These are phyloP conservation scores for Amborella trichopoda DNA, from an alignment of 164 flowering plant genomes.

Conservation along the genomic window DNA sequence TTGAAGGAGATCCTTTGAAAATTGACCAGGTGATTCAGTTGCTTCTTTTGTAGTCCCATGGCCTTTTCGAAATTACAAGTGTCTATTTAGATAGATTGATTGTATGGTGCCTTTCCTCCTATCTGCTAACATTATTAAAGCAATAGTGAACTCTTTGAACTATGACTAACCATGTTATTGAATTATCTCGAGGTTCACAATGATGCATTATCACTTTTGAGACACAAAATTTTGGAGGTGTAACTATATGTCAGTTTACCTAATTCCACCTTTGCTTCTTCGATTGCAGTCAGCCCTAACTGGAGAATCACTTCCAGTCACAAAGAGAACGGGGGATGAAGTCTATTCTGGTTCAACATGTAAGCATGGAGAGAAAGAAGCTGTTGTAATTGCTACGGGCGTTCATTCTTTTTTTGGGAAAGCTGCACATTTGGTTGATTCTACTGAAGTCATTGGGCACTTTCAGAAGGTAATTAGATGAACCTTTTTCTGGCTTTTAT, in stretches of 20 bases:
- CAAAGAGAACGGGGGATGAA: constrained; percentile 69
- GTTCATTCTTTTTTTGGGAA: constrained; percentile 67
- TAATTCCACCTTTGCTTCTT: too few relatives aligned
- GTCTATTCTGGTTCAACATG: constrained; percentile 78
- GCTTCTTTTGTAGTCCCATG: constrained; percentile 2
- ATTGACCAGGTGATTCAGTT: constrained; percentile 69
- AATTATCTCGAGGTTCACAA: too few relatives aligned
- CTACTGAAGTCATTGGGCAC: constrained; percentile 69
- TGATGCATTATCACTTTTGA: too few relatives aligned
- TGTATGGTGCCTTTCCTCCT: too few relatives aligned
- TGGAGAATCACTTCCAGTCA: constrained; percentile 79
- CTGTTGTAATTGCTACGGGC: constrained; percentile 79
- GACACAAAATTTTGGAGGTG: too few relatives aligned
- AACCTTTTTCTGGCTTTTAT: background rate
- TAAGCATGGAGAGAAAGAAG: constrained; percentile 78
- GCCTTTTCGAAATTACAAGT: too few relatives aligned
- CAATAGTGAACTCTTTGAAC: too few relatives aligned
- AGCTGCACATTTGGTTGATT: constrained; percentile 70
- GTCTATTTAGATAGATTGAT: too few relatives aligned
- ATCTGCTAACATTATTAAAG: too few relatives aligned
- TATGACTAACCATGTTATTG: too few relatives aligned
- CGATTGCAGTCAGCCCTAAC: constrained; percentile 75
- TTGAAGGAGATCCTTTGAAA: constrained; percentile 71
- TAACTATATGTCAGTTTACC: too few relatives aligned
- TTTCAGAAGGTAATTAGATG: constrained; percentile 27